Evolutionary conservation across 331 rosid genomes (phyloP), one percentile per base, ranked within the genome.

Genomic region (Malus hybrid): DNA sequence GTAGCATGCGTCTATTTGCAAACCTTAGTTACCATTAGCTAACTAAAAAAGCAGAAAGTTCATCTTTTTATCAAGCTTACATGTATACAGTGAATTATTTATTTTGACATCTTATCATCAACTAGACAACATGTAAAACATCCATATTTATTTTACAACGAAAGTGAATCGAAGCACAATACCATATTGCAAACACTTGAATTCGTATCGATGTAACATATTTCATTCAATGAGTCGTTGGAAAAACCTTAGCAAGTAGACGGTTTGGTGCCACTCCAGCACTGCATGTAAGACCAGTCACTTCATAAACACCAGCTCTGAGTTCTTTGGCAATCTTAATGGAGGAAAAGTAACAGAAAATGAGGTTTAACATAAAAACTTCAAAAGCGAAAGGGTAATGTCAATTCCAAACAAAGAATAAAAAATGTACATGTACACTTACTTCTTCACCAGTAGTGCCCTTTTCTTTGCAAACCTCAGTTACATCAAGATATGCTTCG

Each of bases 201-300:
- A 18, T 24, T 29, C 24, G 2, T 34, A 75, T 75, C 6, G 19
- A 18, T 4, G n/a, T 11, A 64, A 50, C 31, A 65, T 10, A 64
- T 28, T 62, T 59, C 50, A 78, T 72, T 73, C 28, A 63, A 77
- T 6, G 56, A 73, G 76, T 73, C 60, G 67, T 36, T 28, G 24
- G 67, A 44, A 73, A 72, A 78, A 93, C 99, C 99, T 94, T 92
- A 31, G 97, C 95, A 81, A 94, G 97, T 67, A 92, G 66, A 76
- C 89, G 91, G 80, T 94, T 94, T 73, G 97, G 92, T 77, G 96
- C 99, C 70, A 94, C 93, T 79, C 99, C 99, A 80, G 95, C 99
- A 69, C 99, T 94, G 70, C 96, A 91, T 19, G 96, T 94, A 80
- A 94, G 93, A 79, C 96, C 96, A 48, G 99, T 94, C 86, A 88